Evolutionary conservation across 352 stramenopile species (phyloP).

Genomic region (Phytopythium delawarense): DNA sequence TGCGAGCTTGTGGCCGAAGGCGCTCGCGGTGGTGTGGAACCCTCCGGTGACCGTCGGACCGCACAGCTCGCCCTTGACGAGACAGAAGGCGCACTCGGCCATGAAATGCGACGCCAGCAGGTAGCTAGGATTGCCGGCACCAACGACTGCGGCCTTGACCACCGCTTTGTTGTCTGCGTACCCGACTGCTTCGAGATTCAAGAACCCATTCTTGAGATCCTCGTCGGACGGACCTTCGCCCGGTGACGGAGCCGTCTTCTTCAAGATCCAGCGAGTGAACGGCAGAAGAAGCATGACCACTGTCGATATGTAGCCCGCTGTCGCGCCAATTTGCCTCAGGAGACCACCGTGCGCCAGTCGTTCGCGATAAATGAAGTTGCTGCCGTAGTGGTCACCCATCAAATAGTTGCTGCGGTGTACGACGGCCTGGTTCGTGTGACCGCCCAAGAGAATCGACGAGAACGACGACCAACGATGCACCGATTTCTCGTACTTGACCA

Average conservation of each 20-base stretch:
- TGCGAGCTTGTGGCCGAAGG: conserved; percentile 48
- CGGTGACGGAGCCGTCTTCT: conserved; percentile 59
- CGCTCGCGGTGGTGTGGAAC: conserved; percentile 58
- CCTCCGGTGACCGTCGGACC: conserved; percentile 24
- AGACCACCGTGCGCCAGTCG: conserved; percentile 44
- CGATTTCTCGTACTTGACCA: conserved; percentile 66
- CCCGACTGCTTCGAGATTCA: conserved; percentile 45
- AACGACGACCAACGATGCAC: conserved; percentile 53
- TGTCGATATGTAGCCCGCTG: conserved; percentile 32
- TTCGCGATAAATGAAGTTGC: conserved; percentile 63
- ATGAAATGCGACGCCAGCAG: conserved; percentile 49
- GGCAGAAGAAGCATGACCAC: conserved; percentile 51
- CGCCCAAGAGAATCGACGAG: conserved; percentile 81
- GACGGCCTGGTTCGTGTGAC: conserved; percentile 69
- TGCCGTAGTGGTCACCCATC: conserved; percentile 50
- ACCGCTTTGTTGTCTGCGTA: conserved; percentile 43
- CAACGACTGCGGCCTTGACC: conserved; percentile 33
- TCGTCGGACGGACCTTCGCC: conserved; percentile 80
- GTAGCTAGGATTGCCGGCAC: conserved; percentile 54
- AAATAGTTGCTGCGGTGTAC: conserved; percentile 75
- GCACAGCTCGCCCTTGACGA: conserved; percentile 44
- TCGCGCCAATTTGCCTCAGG: conserved; percentile 36
- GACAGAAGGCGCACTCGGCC: conserved; percentile 52
- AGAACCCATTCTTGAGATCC: conserved; percentile 71
- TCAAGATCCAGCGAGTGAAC: conserved; percentile 61